phyloP scores from a whole-genome alignment of 176 grass and related monocot species.

The Aegilops umbellulata region DNA sequence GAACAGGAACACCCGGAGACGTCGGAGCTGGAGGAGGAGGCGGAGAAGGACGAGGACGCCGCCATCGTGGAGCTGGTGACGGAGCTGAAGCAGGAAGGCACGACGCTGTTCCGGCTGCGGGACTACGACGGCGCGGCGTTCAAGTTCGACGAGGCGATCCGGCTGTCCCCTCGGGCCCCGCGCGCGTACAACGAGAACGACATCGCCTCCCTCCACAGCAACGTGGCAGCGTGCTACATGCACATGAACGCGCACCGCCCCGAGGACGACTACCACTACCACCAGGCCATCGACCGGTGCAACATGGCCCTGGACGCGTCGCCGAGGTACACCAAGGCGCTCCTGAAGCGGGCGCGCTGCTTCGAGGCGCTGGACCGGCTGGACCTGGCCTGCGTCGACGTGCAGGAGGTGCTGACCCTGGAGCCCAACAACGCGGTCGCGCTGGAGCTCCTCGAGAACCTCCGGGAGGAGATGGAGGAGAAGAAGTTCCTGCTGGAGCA shows the following conservation, averaged over 20 bases:
- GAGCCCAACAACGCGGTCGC: conserved; percentile 18
- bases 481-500: conserved; percentile 15
- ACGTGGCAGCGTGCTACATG: conserved; percentile 18
- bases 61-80: conserved; percentile 18
- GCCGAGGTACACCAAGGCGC: conserved; percentile 84
- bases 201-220: conserved; percentile 21
- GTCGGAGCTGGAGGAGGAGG: neutral
- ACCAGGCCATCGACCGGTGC: conserved; percentile 40
- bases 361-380: conserved; percentile 60
- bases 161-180: neutral
- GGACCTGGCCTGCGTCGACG: conserved; percentile 10
- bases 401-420: conserved; percentile 8
- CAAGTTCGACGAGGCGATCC: conserved; percentile 23
- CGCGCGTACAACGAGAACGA: conserved; percentile 7
- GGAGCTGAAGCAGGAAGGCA: conserved; percentile 25
- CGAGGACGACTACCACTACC: conserved; percentile 12
- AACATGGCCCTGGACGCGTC: conserved; percentile 66
- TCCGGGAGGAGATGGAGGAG: conserved; percentile 19
- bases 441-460: conserved; percentile 1
- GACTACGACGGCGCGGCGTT: conserved; percentile 12
- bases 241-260: neutral
- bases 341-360: conserved; percentile 81
- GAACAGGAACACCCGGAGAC: neutral
- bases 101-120: neutral
- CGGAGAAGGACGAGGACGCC: neutral